Conservation (phyloP, 2,329 filamentous ascomycete genomes). For the Colletotrichum australisinense region DNA sequence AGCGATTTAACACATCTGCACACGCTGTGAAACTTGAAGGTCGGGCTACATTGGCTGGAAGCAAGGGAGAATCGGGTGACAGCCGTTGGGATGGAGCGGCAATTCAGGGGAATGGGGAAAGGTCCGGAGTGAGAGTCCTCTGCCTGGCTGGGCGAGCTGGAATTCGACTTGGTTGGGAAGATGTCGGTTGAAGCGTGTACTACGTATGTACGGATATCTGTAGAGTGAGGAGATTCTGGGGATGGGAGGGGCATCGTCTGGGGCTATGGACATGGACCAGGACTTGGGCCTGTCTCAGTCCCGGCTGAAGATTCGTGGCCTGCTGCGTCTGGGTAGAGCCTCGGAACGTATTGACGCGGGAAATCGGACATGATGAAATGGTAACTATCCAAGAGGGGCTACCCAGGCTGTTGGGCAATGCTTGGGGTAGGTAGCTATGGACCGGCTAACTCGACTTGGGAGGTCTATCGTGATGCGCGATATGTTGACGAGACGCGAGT, state of each 20-base stretch:
- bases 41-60: conserved; percentile 1
- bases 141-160: not conserved
- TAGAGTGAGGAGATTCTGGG: not conserved
- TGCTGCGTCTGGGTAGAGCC: not conserved
- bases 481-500: not conserved
- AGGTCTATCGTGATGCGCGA: conserved; percentile 24
- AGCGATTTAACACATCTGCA: not conserved
- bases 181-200: not conserved
- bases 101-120: not conserved
- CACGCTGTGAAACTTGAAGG: not conserved
- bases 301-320: conserved; percentile 12
- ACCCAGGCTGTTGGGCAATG: not conserved
- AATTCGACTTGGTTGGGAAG: not conserved
- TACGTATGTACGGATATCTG: too few relatives aligned
- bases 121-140: not conserved
- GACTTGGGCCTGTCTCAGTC: conserved; percentile 6
- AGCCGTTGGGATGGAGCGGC: not conserved
- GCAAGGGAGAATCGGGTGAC: conserved; percentile 27
- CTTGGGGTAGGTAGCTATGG: not conserved
- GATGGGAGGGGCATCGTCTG: conserved; percentile 1
- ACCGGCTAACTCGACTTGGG: conserved; percentile 27
- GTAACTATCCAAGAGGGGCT: not conserved
- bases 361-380: not conserved
- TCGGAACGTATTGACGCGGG: conserved; percentile 21
- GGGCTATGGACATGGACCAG: not conserved